These are phyloP conservation scores for Aspergillus tubingensis DNA, from an alignment of 2,329 filamentous ascomycete species.

Conservation along the genomic window DNA sequence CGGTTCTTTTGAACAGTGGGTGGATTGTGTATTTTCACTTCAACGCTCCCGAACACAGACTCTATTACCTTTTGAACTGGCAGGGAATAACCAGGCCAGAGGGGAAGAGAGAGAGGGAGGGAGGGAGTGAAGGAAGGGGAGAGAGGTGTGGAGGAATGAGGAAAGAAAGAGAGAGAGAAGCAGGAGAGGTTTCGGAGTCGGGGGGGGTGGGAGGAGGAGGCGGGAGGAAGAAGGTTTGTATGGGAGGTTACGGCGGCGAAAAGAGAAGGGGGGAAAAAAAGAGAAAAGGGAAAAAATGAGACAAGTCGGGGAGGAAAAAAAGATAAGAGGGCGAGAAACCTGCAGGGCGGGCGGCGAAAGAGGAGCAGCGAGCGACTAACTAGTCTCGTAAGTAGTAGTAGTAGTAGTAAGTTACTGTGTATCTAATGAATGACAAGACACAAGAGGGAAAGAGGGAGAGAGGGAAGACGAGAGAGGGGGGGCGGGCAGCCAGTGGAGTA, in stretches of 20 bases:
- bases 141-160: conserved; percentile 4
- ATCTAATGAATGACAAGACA: too few species aligned
- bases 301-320: conserved; percentile 7
- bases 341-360: conserved; percentile 14
- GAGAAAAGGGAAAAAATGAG: conserved; percentile 27
- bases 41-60: conserved; percentile 7
- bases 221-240: conserved; percentile 10
- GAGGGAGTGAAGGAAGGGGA: conserved; percentile 12
- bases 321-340: conserved; percentile 13
- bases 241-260: neutral
- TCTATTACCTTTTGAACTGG: conserved; percentile 14
- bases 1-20: conserved; percentile 8
- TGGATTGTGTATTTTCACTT: neutral
- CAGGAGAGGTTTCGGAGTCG: conserved; percentile 10
- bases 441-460: conserved; percentile 23
- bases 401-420: too few species aligned
- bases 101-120: conserved; percentile 7
- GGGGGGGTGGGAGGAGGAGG: conserved; percentile 9
- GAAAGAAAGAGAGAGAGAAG: conserved; percentile 10
- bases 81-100: conserved; percentile 18
- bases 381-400: too few species aligned
- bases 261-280: conserved; percentile 14
- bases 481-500: conserved; percentile 24
- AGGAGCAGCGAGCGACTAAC: neutral
- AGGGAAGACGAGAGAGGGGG: conserved; percentile 32